A percentile compares a stretch with the other conserved stretches of the same genome.
Evolutionary conservation across 768 basidiomycete genomes (phyloP).

Genomic region (Galerina sulciceps): DNA sequence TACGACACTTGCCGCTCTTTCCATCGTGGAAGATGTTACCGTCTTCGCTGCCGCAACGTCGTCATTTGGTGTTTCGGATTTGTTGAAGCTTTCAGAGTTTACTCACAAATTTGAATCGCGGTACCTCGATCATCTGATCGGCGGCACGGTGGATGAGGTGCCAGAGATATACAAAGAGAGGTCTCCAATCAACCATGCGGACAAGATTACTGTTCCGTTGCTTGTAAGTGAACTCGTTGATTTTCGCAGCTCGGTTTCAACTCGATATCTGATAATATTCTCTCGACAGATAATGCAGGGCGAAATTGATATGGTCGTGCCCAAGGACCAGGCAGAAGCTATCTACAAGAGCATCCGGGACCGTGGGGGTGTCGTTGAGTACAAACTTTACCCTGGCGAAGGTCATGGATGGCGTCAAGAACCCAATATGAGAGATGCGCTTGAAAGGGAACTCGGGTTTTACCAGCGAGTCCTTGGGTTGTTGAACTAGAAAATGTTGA

Average conservation of each 20-base stretch:
- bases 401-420: constrained; percentile 68
- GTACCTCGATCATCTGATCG: constrained; percentile 66
- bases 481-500: constrained; percentile 15
- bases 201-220: constrained; percentile 64
- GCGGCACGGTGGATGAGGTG: constrained; percentile 56
- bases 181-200: constrained; percentile 66
- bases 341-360: constrained; percentile 59
- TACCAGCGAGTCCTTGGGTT: constrained; percentile 51
- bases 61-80: constrained; percentile 71
- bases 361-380: constrained; percentile 57
- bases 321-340: constrained; percentile 62
- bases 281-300: constrained; percentile 68
- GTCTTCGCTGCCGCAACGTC: constrained; percentile 69
- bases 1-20: constrained; percentile 58
- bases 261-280: not conserved
- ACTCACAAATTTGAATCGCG: constrained; percentile 76
- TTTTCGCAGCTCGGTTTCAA: not conserved
- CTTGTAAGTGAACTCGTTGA: constrained; percentile 46
- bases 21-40: constrained; percentile 40
- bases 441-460: constrained; percentile 57
- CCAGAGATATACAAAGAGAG: constrained; percentile 62
- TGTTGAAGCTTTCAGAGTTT: constrained; percentile 55
- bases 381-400: constrained; percentile 65
- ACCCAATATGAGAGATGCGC: constrained; percentile 54
- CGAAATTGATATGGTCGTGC: constrained; percentile 64